phyloP scores from a whole-genome alignment of 1,139 yeast species.

The Scheffersomyces cryptocercus region DNA sequence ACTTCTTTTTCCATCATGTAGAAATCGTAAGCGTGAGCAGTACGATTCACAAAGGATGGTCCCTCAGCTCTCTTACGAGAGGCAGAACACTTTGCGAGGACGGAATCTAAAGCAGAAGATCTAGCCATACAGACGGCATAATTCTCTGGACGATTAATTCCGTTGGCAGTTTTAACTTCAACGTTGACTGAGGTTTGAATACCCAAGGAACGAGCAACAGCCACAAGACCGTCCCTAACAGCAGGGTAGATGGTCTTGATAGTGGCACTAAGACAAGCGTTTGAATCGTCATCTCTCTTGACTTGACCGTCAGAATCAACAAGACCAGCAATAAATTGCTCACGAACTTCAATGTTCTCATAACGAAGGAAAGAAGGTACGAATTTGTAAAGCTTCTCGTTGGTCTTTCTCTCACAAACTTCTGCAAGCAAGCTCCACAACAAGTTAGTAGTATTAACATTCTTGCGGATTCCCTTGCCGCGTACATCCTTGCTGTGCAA shows the following conservation, averaged over 20 bases:
- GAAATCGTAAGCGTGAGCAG: conserved; percentile 26
- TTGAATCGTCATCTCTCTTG: conserved; percentile 11
- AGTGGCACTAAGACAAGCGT: conserved; percentile 16
- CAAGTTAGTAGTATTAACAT: conserved; percentile 4
- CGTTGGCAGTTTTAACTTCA: conserved; percentile 5
- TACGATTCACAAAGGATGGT: conserved; percentile 15
- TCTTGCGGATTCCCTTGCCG: not conserved
- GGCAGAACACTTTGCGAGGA: conserved; percentile 21
- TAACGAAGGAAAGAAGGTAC: conserved; percentile 17
- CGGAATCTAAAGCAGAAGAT: conserved; percentile 16
- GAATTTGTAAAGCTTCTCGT: conserved; percentile 2
- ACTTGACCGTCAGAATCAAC: conserved; percentile 37
- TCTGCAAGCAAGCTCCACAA: conserved; percentile 4
- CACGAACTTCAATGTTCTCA: conserved; percentile 32
- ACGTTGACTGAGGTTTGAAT: conserved; percentile 20
- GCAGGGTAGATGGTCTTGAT: conserved; percentile 27
- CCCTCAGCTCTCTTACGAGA: conserved; percentile 10
- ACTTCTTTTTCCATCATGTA: conserved; percentile 20
- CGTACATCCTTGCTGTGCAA: conserved; percentile 6
- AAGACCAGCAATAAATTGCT: conserved; percentile 40
- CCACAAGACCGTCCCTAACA: conserved; percentile 30
- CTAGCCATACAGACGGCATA: conserved; percentile 15
- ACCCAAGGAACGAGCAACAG: conserved; percentile 42
- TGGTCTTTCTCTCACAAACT: not conserved
- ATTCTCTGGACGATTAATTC: conserved; percentile 2